phyloP scores from a whole-genome alignment of 2,329 filamentous ascomycete genomes.

The Colletotrichum tamarilloi region DNA sequence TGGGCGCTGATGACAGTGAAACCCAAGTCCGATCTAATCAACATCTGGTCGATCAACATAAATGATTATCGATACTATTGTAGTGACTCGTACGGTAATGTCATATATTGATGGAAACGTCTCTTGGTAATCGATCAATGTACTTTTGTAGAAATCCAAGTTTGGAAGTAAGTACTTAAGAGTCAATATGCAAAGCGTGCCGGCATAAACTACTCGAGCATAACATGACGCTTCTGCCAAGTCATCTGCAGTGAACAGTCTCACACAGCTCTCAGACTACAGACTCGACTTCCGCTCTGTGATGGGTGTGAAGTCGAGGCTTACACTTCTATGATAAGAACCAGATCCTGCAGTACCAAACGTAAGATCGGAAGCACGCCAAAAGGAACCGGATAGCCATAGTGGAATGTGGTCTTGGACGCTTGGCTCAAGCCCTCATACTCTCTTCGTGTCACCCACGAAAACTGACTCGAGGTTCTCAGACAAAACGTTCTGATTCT shows the following conservation, averaged over 20 bases:
- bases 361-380: not conserved
- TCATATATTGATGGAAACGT: not conserved
- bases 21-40: not conserved
- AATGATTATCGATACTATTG: not conserved
- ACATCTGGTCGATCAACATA: not conserved
- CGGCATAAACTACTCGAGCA: not conserved
- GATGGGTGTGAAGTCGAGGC: too few species aligned
- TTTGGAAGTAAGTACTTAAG: not conserved
- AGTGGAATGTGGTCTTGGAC: not conserved
- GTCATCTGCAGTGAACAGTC: not conserved
- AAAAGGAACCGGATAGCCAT: not conserved
- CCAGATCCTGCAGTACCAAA: not conserved
- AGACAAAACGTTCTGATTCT: constrained; percentile 24
- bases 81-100: not conserved
- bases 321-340: not conserved
- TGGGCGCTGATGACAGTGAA: not conserved
- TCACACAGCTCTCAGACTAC: too few species aligned
- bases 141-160: not conserved
- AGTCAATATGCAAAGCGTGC: not conserved
- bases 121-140: not conserved
- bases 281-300: not conserved
- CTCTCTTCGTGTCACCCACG: not conserved
- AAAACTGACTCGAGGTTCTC: not conserved
- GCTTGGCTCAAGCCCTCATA: not conserved
- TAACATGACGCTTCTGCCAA: not conserved